These are phyloP conservation scores for Suillus lakei DNA, from an alignment of 768 basidiomycete genomes.

Conservation along the genomic window DNA sequence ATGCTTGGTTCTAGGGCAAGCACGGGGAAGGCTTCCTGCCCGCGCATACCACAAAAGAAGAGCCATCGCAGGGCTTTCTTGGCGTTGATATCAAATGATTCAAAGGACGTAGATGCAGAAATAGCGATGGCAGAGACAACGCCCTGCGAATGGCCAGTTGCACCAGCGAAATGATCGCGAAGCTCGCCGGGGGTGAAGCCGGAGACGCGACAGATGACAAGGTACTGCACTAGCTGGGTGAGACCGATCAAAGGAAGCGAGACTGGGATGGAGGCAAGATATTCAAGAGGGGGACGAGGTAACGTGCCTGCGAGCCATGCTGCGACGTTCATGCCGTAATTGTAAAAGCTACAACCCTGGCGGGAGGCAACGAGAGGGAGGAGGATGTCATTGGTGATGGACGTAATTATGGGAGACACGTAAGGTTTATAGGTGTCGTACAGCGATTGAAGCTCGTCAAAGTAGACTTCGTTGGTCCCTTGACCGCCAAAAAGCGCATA, in stretches of 20 bases:
- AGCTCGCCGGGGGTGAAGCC: slow-evolving; percentile 82
- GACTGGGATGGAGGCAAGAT: slow-evolving; percentile 91
- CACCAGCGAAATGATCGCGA: slow-evolving; percentile 74
- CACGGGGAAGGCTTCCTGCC: slow-evolving; percentile 93
- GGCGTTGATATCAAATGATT: slow-evolving; percentile 75
- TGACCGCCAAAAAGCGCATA: slow-evolving; percentile 98
- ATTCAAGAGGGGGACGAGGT: slow-evolving; percentile 78
- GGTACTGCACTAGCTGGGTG: slow-evolving; percentile 93
- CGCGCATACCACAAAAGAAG: slow-evolving; percentile 92
- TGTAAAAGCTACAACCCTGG: slow-evolving; percentile 65
- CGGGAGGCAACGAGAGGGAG: slow-evolving; percentile 68
- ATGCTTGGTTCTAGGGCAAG: slow-evolving; percentile 88
- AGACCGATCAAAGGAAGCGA: slow-evolving; percentile 96
- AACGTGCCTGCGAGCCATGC: slow-evolving; percentile 80
- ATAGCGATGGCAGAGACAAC: slow-evolving; percentile 93
- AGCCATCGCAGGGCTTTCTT: slow-evolving; percentile 89
- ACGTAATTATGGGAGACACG: slow-evolving; percentile 70
- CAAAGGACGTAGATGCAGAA: slow-evolving; percentile 76
- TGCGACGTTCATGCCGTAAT: slow-evolving; percentile 77
- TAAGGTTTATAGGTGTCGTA: slow-evolving; percentile 93
- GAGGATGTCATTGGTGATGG: slow-evolving; percentile 70
- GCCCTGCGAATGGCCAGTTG: slow-evolving; percentile 98
- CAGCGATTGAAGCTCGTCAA: slow-evolving; percentile 91
- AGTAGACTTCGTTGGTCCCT: slow-evolving; percentile 97
- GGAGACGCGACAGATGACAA: slow-evolving; percentile 76